Evolutionary conservation across 306 rosid species (phyloP).

Genomic region (Medicago lupulina): DNA sequence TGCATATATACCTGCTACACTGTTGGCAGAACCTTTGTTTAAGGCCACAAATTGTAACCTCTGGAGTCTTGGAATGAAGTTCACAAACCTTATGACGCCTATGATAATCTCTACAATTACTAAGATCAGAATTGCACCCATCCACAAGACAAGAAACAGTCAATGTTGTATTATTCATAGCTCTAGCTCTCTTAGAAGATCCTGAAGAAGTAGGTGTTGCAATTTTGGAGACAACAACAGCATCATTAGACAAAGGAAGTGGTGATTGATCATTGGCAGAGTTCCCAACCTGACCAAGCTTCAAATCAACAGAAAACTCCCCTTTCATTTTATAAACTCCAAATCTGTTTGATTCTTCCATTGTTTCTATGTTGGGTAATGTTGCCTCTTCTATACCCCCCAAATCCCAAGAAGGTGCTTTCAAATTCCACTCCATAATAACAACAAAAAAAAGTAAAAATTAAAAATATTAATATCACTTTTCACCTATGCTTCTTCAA

Average conservation of each 20-base stretch:
- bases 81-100: conserved; percentile 85
- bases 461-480: neutral
- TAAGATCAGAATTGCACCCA: conserved; percentile 77
- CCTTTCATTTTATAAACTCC: conserved; percentile 53
- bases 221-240: conserved; percentile 48
- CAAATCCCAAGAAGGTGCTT: conserved; percentile 52
- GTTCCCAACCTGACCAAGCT: conserved; percentile 76
- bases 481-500: conserved; percentile 29
- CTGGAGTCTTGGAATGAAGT: conserved; percentile 76
- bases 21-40: conserved; percentile 67
- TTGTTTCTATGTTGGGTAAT: conserved; percentile 52
- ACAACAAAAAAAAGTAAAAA: conserved; percentile 7
- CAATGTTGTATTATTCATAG: conserved; percentile 40
- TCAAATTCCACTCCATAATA: conserved; percentile 84
- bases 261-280: conserved; percentile 45
- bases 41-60: conserved; percentile 63
- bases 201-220: conserved; percentile 48
- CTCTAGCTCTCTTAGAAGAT: conserved; percentile 64
- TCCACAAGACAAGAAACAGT: conserved; percentile 72
- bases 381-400: conserved; percentile 47
- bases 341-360: conserved; percentile 58
- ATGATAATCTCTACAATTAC: conserved; percentile 78
- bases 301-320: conserved; percentile 84
- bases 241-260: conserved; percentile 50
- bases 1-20: conserved; percentile 50